Conservation (phyloP, 1,139 yeast genomes). For the Scheffersomyces parashehatae region DNA sequence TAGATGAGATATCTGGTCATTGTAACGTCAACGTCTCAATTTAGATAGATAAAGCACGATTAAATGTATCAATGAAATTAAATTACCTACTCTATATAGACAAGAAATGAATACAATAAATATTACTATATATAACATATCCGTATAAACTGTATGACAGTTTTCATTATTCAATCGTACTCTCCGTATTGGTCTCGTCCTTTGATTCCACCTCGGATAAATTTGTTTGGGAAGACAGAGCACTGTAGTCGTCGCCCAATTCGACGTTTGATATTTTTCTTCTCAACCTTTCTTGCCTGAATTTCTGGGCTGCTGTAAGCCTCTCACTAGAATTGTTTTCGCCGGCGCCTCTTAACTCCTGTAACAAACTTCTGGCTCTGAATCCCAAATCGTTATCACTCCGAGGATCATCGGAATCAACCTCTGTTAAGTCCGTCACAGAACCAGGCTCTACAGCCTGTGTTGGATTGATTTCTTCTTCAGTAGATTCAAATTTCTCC, state of each 20-base stretch:
- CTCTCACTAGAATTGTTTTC: conserved; percentile 16
- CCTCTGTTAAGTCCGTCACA: conserved; percentile 4
- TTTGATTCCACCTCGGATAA: no score
- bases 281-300: conserved; percentile 36
- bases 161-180: no score
- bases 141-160: no score
- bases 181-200: no score
- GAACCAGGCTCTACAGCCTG: conserved; percentile 3
- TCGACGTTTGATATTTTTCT: conserved; percentile 15
- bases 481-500: conserved; percentile 8
- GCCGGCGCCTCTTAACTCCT: conserved; percentile 51
- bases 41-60: conserved; percentile 7
- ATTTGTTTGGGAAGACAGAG: neutral
- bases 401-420: conserved; percentile 10
- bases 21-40: conserved; percentile 14
- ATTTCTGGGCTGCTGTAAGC: conserved; percentile 36
- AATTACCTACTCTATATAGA: neutral
- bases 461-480: conserved; percentile 6
- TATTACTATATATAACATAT: no score
- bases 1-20: conserved; percentile 27
- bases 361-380: conserved; percentile 60
- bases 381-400: conserved; percentile 50
- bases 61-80: neutral
- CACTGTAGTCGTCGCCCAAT: conserved; percentile 7
- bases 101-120: neutral